Evolutionary conservation across 208 protist genomes (phyloP).

Genomic region (Crithidia sp.): DNA sequence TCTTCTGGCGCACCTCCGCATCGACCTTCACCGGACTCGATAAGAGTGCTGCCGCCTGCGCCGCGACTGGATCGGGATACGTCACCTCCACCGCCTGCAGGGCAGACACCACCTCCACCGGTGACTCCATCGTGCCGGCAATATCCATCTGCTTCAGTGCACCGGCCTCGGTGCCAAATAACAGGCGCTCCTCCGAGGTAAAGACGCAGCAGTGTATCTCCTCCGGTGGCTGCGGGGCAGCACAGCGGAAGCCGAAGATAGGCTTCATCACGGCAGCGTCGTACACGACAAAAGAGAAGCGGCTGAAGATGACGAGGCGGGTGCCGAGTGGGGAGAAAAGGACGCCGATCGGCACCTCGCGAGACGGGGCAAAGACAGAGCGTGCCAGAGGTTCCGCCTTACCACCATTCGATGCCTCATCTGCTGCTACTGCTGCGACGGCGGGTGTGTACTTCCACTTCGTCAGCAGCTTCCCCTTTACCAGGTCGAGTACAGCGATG

Average conservation of each 20-base stretch:
- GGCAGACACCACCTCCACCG: not conserved
- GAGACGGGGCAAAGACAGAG: constrained; percentile 8
- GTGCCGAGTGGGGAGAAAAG: constrained; percentile 56
- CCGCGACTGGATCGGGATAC: constrained; percentile 33
- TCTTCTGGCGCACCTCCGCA: constrained; percentile 42
- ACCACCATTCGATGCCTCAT: not conserved
- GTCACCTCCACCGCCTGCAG: constrained; percentile 10
- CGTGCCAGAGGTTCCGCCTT: not conserved
- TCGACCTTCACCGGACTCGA: constrained; percentile 25
- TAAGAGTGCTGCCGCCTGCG: constrained; percentile 22
- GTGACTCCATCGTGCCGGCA: not conserved
- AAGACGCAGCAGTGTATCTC: constrained; percentile 62
- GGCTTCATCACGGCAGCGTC: constrained; percentile 45
- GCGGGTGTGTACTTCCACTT: constrained; percentile 78
- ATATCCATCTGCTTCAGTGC: constrained; percentile 26
- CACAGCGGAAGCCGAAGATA: constrained; percentile 27
- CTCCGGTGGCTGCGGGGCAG: constrained; percentile 42
- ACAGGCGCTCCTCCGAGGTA: constrained; percentile 35
- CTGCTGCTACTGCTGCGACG: not conserved
- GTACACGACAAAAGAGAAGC: constrained; percentile 64
- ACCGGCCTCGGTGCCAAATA: constrained; percentile 71
- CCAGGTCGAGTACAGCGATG: constrained; percentile 70
- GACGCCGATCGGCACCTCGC: constrained; percentile 53
- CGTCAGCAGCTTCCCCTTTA: constrained; percentile 56
- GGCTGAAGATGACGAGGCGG: constrained; percentile 47